A percentile compares a stretch with the other conserved stretches of the same genome.
phyloP scores from a whole-genome alignment of 441 rosid species.

The Gossypium gossypioides region DNA sequence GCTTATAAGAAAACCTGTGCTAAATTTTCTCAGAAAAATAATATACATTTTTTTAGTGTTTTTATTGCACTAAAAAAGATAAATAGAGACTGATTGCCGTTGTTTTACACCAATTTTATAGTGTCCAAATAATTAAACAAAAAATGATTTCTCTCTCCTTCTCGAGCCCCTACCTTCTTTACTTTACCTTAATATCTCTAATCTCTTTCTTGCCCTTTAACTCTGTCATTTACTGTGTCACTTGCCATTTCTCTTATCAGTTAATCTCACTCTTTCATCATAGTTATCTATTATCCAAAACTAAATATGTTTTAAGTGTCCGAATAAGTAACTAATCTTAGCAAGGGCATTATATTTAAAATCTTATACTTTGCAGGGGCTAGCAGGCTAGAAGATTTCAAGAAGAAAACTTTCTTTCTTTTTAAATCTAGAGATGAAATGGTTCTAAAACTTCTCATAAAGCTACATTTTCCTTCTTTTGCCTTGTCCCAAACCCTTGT shows the following conservation, averaged over 20 bases:
- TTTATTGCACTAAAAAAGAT: slow-evolving; percentile 1
- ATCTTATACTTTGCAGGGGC: too few relatives aligned
- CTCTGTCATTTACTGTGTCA: slow-evolving; percentile 11
- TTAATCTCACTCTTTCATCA: neutral
- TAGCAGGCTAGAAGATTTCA: too few relatives aligned
- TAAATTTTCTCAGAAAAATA: neutral
- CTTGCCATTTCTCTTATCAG: neutral
- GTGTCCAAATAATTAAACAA: neutral
- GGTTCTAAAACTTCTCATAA: slow-evolving; percentile 15
- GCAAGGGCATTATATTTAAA: neutral
- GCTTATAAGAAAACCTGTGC: slow-evolving; percentile 11
- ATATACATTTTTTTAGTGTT: neutral
- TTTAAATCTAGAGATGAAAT: slow-evolving; percentile 10
- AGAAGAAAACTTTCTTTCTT: neutral
- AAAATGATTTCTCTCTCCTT: slow-evolving; percentile 27
- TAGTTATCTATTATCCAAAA: neutral
- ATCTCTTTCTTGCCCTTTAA: neutral
- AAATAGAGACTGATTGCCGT: slow-evolving; percentile 5
- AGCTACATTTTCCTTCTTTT: slow-evolving; percentile 8
- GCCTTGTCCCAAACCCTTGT: slow-evolving; percentile 3
- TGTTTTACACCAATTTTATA: slow-evolving; percentile 3
- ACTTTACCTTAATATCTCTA: slow-evolving; percentile 5
- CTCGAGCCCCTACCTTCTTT: slow-evolving; percentile 43
- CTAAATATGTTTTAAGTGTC: neutral
- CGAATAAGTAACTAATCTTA: neutral